Percentiles rank a stretch among this genome's conserved stretches.
Conservation (phyloP, 1,284 basidiomycete species). For the Mycena citricolor region DNA sequence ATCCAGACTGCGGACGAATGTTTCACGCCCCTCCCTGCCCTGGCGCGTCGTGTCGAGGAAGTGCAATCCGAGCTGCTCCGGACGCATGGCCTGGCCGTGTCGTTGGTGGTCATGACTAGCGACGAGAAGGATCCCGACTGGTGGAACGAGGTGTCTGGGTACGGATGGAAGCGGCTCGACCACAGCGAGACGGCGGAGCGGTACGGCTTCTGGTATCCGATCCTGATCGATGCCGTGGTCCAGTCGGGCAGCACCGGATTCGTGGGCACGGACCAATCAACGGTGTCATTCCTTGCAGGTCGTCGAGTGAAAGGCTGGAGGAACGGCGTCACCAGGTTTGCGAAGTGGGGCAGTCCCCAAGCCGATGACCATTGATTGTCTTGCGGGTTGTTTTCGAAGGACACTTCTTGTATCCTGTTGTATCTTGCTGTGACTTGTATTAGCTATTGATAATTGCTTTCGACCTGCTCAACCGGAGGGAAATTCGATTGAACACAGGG, state of each 20-base stretch:
- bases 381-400: too few species aligned
- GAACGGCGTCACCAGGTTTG: slow-evolving; percentile 12
- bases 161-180: slow-evolving; percentile 62
- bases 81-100: slow-evolving; percentile 49
- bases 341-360: slow-evolving; percentile 14
- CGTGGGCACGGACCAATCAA: slow-evolving; percentile 20
- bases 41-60: slow-evolving; percentile 61
- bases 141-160: slow-evolving; percentile 59
- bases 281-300: slow-evolving; percentile 17
- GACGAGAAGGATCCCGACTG: slow-evolving; percentile 64
- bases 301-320: slow-evolving; percentile 17
- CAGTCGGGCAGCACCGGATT: slow-evolving; percentile 16
- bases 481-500: too few species aligned
- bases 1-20: slow-evolving; percentile 14
- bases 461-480: too few species aligned
- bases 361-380: not conserved
- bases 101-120: slow-evolving; percentile 69
- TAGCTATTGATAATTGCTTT: too few species aligned
- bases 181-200: slow-evolving; percentile 53
- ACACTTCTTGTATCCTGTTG: too few species aligned
- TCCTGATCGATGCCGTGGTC: slow-evolving; percentile 23
- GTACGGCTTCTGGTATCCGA: slow-evolving; percentile 52
- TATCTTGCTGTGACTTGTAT: too few species aligned
- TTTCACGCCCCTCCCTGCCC: slow-evolving; percentile 44
- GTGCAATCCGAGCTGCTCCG: slow-evolving; percentile 55